Base-by-base conservation (phyloP, 192 early-diverging fungal genomes). In the Thoreauomyces humboldtii region DNA sequence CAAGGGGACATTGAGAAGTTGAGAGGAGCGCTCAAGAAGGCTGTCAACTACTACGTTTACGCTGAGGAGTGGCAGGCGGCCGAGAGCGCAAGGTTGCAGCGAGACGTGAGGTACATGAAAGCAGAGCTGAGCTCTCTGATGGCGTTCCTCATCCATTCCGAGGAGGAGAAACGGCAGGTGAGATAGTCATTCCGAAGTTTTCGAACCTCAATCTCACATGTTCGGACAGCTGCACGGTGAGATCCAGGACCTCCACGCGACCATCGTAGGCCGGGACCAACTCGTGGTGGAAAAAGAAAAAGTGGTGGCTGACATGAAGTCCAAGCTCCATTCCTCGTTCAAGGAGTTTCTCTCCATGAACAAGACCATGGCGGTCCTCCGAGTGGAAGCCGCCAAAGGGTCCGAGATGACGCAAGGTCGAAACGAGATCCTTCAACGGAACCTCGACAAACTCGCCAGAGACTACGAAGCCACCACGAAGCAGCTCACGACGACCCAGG, bases 31-130 rank as follows among this genome's bases (percentile, higher is more conserved):
- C 54, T 85, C 15, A 77, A 71, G 36, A 70, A 70, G 50, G 71
- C 74, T 4, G 74, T 85, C 56, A 77, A 79, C 47, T 85, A 84
- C 61, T 83, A 85, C 60, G 67, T 69, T 21, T 81, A 74, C 51
- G 83, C 83, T 7, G 83, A 85, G 67, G 81, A 83, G 46, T 85
- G 83, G 83, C 81, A 84, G 60, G 54, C 50, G 33, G 45, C 37
- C 9, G 81, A 85, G 58, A 74, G 75, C 57, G 37, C 63, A 3
- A 53, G 79, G n/a, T 57, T 85, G 57, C 73, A 77, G 48, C 56
- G 66, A 28, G 78, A 82, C 57, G 68, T 84, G n/a, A 62, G 73
- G 36, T 58, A 70, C 47, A 53, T 85, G 24, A 85, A 85, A 61
- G 74, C 66, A 0, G 81, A 85, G 65, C 64, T 80, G 41, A 72